Evolutionary conservation across 2,329 filamentous ascomycete species (phyloP).

Genomic region (Phaeophleospora eucalypticola): DNA sequence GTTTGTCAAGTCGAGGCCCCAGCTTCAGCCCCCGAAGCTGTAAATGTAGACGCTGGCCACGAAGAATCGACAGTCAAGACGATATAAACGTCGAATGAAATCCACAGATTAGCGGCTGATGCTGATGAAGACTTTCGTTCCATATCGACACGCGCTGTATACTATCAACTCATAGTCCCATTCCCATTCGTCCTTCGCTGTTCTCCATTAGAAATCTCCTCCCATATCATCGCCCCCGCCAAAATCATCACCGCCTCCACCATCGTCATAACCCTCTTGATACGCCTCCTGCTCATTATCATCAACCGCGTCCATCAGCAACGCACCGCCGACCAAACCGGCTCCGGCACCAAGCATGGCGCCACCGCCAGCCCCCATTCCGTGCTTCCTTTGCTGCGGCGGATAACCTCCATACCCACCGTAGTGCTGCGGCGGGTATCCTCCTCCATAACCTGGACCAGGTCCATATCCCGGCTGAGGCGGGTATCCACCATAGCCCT

Average conservation of each 20-base stretch:
- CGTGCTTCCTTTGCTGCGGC: constrained; percentile 43
- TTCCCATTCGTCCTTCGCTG: too few relatives aligned
- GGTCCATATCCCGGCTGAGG: constrained; percentile 40
- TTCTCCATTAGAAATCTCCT: constrained; percentile 29
- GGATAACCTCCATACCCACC: constrained; percentile 35
- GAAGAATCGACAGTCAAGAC: too few relatives aligned
- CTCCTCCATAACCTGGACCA: constrained; percentile 40
- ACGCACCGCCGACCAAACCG: constrained; percentile 71
- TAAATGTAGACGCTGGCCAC: too few relatives aligned
- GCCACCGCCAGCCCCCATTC: constrained; percentile 68
- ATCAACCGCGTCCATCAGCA: constrained; percentile 60
- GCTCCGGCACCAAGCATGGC: constrained; percentile 75
- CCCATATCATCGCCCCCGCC: constrained; percentile 34
- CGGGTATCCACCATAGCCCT: constrained; percentile 23
- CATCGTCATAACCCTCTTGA: constrained; percentile 44
- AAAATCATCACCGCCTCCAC: constrained; percentile 32
- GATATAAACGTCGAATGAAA: too few relatives aligned
- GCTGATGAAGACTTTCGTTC: too few relatives aligned
- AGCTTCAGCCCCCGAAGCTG: too few relatives aligned
- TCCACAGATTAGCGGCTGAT: too few relatives aligned
- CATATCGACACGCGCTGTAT: too few relatives aligned
- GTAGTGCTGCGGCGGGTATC: constrained; percentile 33
- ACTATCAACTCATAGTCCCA: too few relatives aligned
- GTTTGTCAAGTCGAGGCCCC: constrained; percentile 16
- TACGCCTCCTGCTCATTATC: constrained; percentile 54